Evolutionary conservation across 148 eudicot genomes (phyloP), one percentile per base, ranked within the genome.

Genomic region (Camellia sinensis): DNA sequence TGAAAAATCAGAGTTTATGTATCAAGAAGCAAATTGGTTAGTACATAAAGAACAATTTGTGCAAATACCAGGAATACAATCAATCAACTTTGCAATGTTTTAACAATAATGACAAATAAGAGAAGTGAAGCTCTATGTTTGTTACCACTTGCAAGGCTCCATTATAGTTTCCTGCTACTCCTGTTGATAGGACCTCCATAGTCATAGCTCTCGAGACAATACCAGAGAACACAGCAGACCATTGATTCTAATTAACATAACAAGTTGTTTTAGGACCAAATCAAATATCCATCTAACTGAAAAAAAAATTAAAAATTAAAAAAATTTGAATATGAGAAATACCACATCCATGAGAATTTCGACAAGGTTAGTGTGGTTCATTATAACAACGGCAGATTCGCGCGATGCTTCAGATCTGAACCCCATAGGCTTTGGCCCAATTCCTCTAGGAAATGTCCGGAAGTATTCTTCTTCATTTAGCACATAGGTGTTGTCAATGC

Each of bases 321-420:
- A 1, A 37, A 19, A 44, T 60, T 2, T 43, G 68, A 44, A 41
- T 14, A n/a, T 48, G 45, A 53, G 10, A 12, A 80, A 3, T 71
- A 90, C 93, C 87, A 85, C 87, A 68, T 90, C 87, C 93, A 90
- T 90, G 73, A 90, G 78, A 44, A 90, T 82, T 68, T 84, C 87
- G 48, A 90, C 85, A 37, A 90, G 76, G 68, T 80, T 82, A 3
- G 72, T 40, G 44, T 68, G 82, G 71, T 77, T 85, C 89, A 88
- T 87, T 37, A 54, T 77, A 17, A 90, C 87, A 60, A 85, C 80
- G 19, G 74, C 82, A 15, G 82, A 52, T 37, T 85, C 90, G 3
- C 84, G 71, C 1, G 93, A 85, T 0, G 88, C 88, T 74, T 90
- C 91, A 0, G 79, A 54, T 45, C 79, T 82, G 50, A 88, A 79